A percentile compares a stretch with the other conserved stretches of the same genome.
Evolutionary conservation across 208 protist genomes (phyloP).

Genomic region (Trypanosoma scelopori): DNA sequence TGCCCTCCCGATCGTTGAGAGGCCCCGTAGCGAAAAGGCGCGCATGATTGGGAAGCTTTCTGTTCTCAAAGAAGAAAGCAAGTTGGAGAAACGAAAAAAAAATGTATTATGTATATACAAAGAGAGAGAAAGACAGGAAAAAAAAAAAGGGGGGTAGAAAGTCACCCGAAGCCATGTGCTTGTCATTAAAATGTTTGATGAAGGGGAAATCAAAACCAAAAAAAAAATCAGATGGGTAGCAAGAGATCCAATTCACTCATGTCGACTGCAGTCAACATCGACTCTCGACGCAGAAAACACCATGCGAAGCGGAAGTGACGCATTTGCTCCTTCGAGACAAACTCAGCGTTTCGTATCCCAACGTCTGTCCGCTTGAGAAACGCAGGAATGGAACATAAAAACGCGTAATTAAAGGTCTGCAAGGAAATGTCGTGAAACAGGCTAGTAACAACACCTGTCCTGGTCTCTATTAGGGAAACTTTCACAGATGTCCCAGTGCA

Average conservation of each 20-base stretch:
- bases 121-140: too few relatives aligned
- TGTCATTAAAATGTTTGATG: slow-evolving; percentile 10
- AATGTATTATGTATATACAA: too few relatives aligned
- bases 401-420: slow-evolving; percentile 73
- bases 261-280: slow-evolving; percentile 79
- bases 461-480: slow-evolving; percentile 52
- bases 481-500: slow-evolving; percentile 59
- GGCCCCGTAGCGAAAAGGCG: slow-evolving; percentile 17
- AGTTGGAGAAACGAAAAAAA: slow-evolving; percentile 1
- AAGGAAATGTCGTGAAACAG: slow-evolving; percentile 66
- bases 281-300: slow-evolving; percentile 78
- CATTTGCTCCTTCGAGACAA: slow-evolving; percentile 83
- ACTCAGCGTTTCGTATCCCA: slow-evolving; percentile 75
- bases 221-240: slow-evolving; percentile 49
- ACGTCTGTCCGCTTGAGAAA: slow-evolving; percentile 85
- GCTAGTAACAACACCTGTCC: slow-evolving; percentile 40
- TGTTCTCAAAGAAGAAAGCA: slow-evolving; percentile 1
- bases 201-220: slow-evolving; percentile 1
- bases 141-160: slow-evolving; percentile 1
- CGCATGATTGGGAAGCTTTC: slow-evolving; percentile 22
- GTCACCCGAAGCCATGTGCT: background rate
- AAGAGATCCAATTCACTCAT: slow-evolving; percentile 75
- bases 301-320: slow-evolving; percentile 85
- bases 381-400: slow-evolving; percentile 70
- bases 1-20: background rate